These are phyloP conservation scores for Castanea sativa DNA, from an alignment of 306 rosid species.

Conservation along the genomic window DNA sequence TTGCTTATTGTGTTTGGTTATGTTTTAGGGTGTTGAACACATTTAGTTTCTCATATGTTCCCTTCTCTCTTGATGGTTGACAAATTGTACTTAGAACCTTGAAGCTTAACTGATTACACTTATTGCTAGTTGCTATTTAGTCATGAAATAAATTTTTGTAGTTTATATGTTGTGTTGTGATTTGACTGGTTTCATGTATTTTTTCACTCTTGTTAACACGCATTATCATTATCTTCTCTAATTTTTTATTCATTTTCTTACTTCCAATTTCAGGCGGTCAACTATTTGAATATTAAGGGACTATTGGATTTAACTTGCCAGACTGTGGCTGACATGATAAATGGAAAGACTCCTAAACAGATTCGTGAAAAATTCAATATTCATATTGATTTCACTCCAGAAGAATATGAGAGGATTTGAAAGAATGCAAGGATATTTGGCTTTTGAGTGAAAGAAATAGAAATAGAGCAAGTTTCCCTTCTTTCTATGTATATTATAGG, in stretches of 20 bases:
- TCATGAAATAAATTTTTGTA: no score
- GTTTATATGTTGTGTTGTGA: no score
- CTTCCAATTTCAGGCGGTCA: constrained; percentile 44
- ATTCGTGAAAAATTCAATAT: constrained; percentile 57
- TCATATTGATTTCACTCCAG: constrained; percentile 59
- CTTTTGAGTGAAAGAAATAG: constrained; percentile 37
- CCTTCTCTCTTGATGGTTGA: no score
- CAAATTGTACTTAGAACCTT: no score
- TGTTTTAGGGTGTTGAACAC: no score
- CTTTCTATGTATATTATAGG: background rate
- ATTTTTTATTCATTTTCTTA: background rate
- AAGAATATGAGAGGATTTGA: constrained; percentile 62
- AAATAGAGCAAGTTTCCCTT: no score
- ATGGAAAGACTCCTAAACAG: constrained; percentile 61
- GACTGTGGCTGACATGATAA: constrained; percentile 64
- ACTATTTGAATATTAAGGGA: constrained; percentile 55
- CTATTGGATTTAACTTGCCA: constrained; percentile 61
- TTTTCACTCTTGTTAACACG: no score
- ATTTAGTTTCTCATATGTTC: no score
- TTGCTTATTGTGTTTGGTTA: no score
- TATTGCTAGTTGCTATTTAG: no score
- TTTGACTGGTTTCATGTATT: no score
- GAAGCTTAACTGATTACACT: no score
- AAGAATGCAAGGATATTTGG: constrained; percentile 55
- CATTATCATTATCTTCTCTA: background rate